Base-by-base conservation (phyloP, 768 basidiomycete species). In the Artomyces pyxidatus region DNA sequence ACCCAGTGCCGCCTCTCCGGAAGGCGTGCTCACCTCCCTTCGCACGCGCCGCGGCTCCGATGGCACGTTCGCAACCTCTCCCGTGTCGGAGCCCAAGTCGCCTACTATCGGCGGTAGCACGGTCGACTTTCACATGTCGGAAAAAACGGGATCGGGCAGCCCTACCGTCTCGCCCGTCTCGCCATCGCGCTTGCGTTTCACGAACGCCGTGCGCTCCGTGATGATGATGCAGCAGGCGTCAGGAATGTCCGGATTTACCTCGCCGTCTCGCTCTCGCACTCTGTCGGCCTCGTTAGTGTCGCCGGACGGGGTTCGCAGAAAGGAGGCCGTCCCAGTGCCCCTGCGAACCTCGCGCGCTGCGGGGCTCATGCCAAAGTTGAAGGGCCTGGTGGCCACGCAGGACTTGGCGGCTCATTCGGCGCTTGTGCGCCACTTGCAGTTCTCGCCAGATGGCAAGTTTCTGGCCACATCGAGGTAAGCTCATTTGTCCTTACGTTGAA, bases 361-460 rank as follows among this genome's bases (percentile, higher is more conserved):
- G 21, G 63, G 64, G 6, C 63, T 86, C 39, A 67, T 73, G n/a
- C 77, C 80, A 14, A 79, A 74, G 53, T 63, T 88, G 47, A 71
- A 68, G 50, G 68, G 67, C 38, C 59, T 87, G 54, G 70, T 74
- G 47, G 62, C 74, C 8, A 79, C 77, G 0, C 76, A 85, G 58
- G 81, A 80, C 52, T 62, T 85, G 19, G 73, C 74, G 9, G 78
- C 79, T 5, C 86, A 88, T 62, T 66, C 71, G 45, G 84, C 81
- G 6, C 73, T 86, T 25, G 85, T 88, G 16, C 63, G 80, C 46
- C 81, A 86, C 62, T 61, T 88, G 58, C 80, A 86, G 61, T 88
- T 88, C 65, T 85, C 83, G 1, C 85, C 84, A 1, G 77, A 86
- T 61, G 86, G 86, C 17, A 79, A 73, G 59, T 85, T 76, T 58